phyloP scores from a whole-genome alignment of 768 basidiomycete genomes.

The Udeniomyces megalosporus region DNA sequence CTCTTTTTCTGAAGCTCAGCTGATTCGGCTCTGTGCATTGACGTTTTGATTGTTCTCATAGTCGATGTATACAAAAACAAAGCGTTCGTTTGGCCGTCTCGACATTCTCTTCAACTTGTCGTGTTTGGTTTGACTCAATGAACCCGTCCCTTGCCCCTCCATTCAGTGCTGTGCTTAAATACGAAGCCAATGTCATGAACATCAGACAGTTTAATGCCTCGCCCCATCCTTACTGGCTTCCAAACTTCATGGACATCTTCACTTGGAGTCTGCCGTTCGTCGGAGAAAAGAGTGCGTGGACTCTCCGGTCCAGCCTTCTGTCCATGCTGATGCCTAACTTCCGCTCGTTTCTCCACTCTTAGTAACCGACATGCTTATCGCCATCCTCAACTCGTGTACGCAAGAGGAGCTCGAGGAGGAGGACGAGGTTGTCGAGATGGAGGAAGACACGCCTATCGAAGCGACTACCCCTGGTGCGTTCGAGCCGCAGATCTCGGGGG shows the following conservation, averaged over 20 bases:
- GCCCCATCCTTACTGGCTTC: conserved; percentile 35
- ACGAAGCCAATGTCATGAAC: conserved; percentile 67
- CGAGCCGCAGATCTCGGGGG: too few species aligned
- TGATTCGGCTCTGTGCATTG: too few species aligned
- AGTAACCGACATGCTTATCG: conserved; percentile 99
- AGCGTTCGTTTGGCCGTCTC: conserved; percentile 34
- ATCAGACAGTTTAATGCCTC: conserved; percentile 18
- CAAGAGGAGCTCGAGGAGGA: conserved; percentile 90
- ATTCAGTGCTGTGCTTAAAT: conserved; percentile 69
- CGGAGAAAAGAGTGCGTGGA: conserved; percentile 74
- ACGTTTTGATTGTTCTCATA: not conserved
- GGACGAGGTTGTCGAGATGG: conserved; percentile 36
- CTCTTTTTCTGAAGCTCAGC: conserved; percentile 35
- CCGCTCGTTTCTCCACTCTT: not conserved
- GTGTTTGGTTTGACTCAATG: not conserved
- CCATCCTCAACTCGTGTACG: conserved; percentile 85
- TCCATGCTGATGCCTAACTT: not conserved
- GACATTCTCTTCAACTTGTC: not conserved
- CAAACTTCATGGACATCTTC: conserved; percentile 99
- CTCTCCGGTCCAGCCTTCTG: not conserved
- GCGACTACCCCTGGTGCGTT: conserved; percentile 17
- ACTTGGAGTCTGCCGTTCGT: conserved; percentile 98
- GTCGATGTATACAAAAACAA: conserved; percentile 98
- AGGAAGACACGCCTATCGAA: conserved; percentile 19
- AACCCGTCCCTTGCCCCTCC: not conserved